Percentiles rank a stretch among this genome's conserved stretches.
Conservation (phyloP, 352 stramenopile species). For the Blastocystis sp. region DNA sequence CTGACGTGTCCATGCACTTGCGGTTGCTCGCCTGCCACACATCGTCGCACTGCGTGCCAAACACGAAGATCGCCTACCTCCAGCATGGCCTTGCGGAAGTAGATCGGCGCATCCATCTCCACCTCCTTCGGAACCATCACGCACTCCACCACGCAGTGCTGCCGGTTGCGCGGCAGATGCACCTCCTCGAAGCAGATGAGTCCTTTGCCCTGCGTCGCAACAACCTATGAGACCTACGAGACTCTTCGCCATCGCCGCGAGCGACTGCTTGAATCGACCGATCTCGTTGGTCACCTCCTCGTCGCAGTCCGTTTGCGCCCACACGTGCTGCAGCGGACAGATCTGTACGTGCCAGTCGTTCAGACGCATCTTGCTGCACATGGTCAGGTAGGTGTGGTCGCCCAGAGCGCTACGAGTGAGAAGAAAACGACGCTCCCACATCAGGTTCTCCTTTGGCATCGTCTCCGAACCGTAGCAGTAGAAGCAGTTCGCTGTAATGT, state of each 20-base stretch:
- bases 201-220: background rate
- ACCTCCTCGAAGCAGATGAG: conserved; percentile 52
- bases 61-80: background rate
- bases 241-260: conserved; percentile 16
- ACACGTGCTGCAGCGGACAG: conserved; percentile 42
- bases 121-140: conserved; percentile 55
- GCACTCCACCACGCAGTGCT: conserved; percentile 55
- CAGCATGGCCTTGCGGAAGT: conserved; percentile 56
- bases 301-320: conserved; percentile 48
- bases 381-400: conserved; percentile 50
- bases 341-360: conserved; percentile 50
- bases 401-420: conserved; percentile 7
- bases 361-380: conserved; percentile 50
- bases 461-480: conserved; percentile 36
- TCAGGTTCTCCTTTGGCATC: conserved; percentile 54
- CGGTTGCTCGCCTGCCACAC: conserved; percentile 52
- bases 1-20: conserved; percentile 49
- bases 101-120: conserved; percentile 57
- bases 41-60: conserved; percentile 32
- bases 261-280: conserved; percentile 9
- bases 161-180: background rate
- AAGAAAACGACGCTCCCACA: background rate
- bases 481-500: conserved; percentile 38
- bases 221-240: background rate
- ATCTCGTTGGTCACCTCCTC: conserved; percentile 52